These are phyloP conservation scores for Geotrichum ghanense DNA, from an alignment of 805 yeast genomes.

Conservation along the genomic window DNA sequence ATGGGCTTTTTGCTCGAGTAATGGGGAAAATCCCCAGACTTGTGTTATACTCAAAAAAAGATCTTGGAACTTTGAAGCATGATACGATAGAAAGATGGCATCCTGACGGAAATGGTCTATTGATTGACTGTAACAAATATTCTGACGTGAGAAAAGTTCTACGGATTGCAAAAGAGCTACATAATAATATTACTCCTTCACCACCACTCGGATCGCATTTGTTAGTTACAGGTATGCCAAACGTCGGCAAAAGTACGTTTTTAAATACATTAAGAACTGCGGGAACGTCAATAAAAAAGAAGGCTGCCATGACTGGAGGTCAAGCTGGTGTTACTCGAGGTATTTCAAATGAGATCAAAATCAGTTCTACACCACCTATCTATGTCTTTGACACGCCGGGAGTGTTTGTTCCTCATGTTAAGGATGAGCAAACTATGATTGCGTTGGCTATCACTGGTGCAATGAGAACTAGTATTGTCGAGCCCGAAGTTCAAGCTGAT, in stretches of 20 bases:
- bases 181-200: constrained; percentile 41
- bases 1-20: constrained; percentile 62
- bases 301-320: constrained; percentile 78
- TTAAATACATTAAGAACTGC: constrained; percentile 60
- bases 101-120: constrained; percentile 30
- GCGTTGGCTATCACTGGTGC: constrained; percentile 65
- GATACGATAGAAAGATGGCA: constrained; percentile 39
- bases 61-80: constrained; percentile 38
- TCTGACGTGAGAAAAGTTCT: constrained; percentile 42
- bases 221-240: constrained; percentile 89
- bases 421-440: constrained; percentile 58
- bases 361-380: constrained; percentile 50
- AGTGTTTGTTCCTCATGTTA: constrained; percentile 67
- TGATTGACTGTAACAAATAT: constrained; percentile 46
- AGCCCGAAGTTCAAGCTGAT: constrained; percentile 80
- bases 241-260: constrained; percentile 89
- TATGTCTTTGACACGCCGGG: constrained; percentile 88
- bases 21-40: constrained; percentile 42
- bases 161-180: constrained; percentile 33
- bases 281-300: constrained; percentile 26
- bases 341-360: constrained; percentile 63
- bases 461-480: constrained; percentile 56
- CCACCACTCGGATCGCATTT: constrained; percentile 78
- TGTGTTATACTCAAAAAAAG: constrained; percentile 71
- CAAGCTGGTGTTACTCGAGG: constrained; percentile 83